Percentiles rank a stretch among this genome's conserved stretches.
phyloP scores from a whole-genome alignment of 768 basidiomycete species.

The Mycena indigotica region DNA sequence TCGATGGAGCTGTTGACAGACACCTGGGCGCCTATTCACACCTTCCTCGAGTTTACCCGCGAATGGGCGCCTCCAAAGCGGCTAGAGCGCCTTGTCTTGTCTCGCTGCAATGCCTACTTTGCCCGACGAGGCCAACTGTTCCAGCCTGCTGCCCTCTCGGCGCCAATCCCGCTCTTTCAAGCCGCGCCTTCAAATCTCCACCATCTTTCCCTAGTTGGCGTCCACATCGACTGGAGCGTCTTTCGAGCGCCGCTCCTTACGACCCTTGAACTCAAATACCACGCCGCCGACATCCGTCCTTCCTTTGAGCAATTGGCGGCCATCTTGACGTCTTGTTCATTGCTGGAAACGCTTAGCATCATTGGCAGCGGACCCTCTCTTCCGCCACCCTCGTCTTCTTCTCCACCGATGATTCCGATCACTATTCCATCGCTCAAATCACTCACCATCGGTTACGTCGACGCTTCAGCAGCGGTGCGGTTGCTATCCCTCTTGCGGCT shows the following conservation, averaged over 20 bases:
- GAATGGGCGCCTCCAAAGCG: constrained; percentile 34
- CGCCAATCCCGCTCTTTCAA: constrained; percentile 49
- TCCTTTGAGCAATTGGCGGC: constrained; percentile 45
- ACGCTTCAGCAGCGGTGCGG: neutral
- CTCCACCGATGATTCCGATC: neutral
- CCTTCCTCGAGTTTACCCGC: constrained; percentile 44
- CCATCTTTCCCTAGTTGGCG: constrained; percentile 52
- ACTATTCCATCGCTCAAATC: neutral
- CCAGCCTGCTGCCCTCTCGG: constrained; percentile 41
- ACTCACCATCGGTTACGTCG: constrained; percentile 1
- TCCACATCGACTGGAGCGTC: constrained; percentile 56
- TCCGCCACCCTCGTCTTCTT: neutral
- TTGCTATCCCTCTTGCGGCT: neutral
- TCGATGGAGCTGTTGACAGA: constrained; percentile 55
- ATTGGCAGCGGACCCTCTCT: constrained; percentile 54
- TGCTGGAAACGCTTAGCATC: constrained; percentile 47
- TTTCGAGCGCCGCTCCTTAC: constrained; percentile 42
- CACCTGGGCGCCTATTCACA: constrained; percentile 61
- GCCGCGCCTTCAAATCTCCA: constrained; percentile 29
- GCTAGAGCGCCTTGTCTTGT: constrained; percentile 46
- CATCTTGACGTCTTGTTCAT: constrained; percentile 45
- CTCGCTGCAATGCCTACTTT: constrained; percentile 62
- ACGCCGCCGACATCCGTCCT: constrained; percentile 59
- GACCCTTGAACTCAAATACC: constrained; percentile 56
- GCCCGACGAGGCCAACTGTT: constrained; percentile 48